Percentiles rank a stretch among this genome's conserved stretches.
These are phyloP conservation scores for Microcos paniculata DNA, from an alignment of 345 rosid species.

Conservation along the genomic window DNA sequence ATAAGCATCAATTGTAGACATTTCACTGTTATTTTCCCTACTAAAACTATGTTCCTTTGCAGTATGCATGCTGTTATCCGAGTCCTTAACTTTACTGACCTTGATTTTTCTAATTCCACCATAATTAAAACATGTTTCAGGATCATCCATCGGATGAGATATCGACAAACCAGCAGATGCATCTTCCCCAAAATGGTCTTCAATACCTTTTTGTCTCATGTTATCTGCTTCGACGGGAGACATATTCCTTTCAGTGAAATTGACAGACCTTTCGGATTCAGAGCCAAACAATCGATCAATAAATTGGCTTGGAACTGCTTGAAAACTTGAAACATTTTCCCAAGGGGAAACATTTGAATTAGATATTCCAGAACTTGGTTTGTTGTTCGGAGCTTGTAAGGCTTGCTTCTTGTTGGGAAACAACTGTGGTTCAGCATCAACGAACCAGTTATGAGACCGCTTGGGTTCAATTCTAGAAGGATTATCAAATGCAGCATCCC, in stretches of 20 bases:
- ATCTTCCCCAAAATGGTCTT: slow-evolving; percentile 41
- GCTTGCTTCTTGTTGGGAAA: slow-evolving; percentile 83
- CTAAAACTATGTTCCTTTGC: slow-evolving; percentile 38
- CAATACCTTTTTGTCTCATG: slow-evolving; percentile 29
- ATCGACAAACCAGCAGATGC: slow-evolving; percentile 59
- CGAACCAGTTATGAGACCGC: slow-evolving; percentile 75
- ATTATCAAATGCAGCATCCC: slow-evolving; percentile 51
- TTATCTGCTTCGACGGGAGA: slow-evolving; percentile 41
- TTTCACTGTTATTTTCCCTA: slow-evolving; percentile 33
- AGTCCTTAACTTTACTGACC: slow-evolving; percentile 62
- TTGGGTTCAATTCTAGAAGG: slow-evolving; percentile 61
- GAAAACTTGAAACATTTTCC: slow-evolving; percentile 60
- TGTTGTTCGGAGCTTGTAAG: slow-evolving; percentile 39
- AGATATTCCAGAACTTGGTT: slow-evolving; percentile 34
- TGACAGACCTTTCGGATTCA: slow-evolving; percentile 53
- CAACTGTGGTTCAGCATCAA: slow-evolving; percentile 61
- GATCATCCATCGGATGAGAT: slow-evolving; percentile 55
- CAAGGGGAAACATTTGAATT: slow-evolving; percentile 49
- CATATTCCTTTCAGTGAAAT: slow-evolving; percentile 48
- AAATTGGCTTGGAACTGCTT: slow-evolving; percentile 59
- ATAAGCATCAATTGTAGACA: slow-evolving; percentile 40
- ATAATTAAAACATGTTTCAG: slow-evolving; percentile 51
- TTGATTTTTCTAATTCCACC: slow-evolving; percentile 64
- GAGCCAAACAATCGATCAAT: slow-evolving; percentile 63
- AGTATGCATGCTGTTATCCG: slow-evolving; percentile 35